Evolutionary conservation across 2,329 filamentous ascomycete genomes (phyloP).

Genomic region (Phymatotrichopsis omnivora): DNA sequence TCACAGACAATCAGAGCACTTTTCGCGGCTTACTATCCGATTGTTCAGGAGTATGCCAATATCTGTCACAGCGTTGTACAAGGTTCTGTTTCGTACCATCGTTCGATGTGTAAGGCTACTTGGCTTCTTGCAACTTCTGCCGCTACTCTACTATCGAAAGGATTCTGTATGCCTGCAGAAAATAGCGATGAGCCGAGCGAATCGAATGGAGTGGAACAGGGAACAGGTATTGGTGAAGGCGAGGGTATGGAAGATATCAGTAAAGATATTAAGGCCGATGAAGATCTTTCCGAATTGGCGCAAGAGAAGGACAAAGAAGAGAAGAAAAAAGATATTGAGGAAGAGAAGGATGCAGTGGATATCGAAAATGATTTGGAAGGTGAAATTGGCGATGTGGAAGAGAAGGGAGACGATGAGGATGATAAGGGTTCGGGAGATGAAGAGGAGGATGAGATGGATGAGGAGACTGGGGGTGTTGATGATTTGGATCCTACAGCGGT

Average conservation of each 20-base stretch:
- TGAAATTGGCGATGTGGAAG: slow-evolving; percentile 58
- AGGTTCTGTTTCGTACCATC: slow-evolving; percentile 55
- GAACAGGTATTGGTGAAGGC: slow-evolving; percentile 88
- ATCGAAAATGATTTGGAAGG: slow-evolving; percentile 92
- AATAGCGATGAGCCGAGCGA: slow-evolving; percentile 57
- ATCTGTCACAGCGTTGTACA: slow-evolving; percentile 50
- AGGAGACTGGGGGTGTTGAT: slow-evolving; percentile 83
- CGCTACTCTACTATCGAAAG: slow-evolving; percentile 65
- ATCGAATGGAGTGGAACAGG: slow-evolving; percentile 63
- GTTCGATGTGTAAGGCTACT: slow-evolving; percentile 60
- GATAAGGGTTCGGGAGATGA: slow-evolving; percentile 55
- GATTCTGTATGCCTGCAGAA: slow-evolving; percentile 85
- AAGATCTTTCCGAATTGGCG: slow-evolving; percentile 83
- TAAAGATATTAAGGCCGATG: slow-evolving; percentile 88
- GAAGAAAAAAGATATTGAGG: slow-evolving; percentile 55
- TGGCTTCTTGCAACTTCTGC: slow-evolving; percentile 69
- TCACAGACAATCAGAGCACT: slow-evolving; percentile 46
- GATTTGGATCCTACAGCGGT: slow-evolving; percentile 81
- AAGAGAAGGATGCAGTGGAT: slow-evolving; percentile 77
- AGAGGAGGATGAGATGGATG: slow-evolving; percentile 63
- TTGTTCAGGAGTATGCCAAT: slow-evolving; percentile 61
- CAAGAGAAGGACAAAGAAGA: slow-evolving; percentile 65
- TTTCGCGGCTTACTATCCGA: slow-evolving; percentile 54
- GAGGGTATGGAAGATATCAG: slow-evolving; percentile 96
- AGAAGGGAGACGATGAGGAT: slow-evolving; percentile 51